A percentile compares a stretch with the other conserved stretches of the same genome.
These are phyloP conservation scores for Parathielavia appendiculata DNA, from an alignment of 495 filamentous ascomycete species.

Conservation along the genomic window DNA sequence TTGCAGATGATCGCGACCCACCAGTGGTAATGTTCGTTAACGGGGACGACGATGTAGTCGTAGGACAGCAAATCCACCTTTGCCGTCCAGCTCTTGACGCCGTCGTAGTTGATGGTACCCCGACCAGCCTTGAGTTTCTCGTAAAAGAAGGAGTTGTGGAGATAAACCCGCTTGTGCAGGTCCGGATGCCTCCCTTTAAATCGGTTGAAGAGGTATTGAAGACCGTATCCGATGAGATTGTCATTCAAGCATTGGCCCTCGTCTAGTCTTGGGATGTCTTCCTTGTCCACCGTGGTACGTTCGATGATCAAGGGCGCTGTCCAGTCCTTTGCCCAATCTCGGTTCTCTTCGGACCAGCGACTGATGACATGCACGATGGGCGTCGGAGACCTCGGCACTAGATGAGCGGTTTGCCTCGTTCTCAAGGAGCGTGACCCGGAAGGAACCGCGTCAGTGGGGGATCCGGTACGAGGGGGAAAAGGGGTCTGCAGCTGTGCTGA, in stretches of 20 bases:
- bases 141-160: conserved; percentile 93
- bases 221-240: conserved; percentile 81
- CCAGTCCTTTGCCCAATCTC: conserved; percentile 42
- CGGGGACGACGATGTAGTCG: conserved; percentile 86
- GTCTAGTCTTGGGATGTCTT: conserved; percentile 74
- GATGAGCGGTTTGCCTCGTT: not conserved
- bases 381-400: not conserved
- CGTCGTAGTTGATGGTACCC: conserved; percentile 65
- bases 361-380: not conserved
- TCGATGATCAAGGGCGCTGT: conserved; percentile 65
- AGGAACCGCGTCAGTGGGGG: not conserved
- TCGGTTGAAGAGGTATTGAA: conserved; percentile 66
- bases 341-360: conserved; percentile 42
- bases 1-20: conserved; percentile 97
- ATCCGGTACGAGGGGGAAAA: not conserved
- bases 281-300: conserved; percentile 63
- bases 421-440: conserved; percentile 8
- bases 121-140: conserved; percentile 58
- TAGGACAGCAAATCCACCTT: conserved; percentile 79
- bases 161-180: conserved; percentile 63
- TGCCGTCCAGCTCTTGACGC: conserved; percentile 83
- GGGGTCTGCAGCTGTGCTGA: conserved; percentile 6
- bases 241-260: conserved; percentile 89
- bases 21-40: conserved; percentile 87
- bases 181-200: conserved; percentile 52